A percentile compares a stretch with the other conserved stretches of the same genome.
These are phyloP conservation scores for Myrica gale DNA, from an alignment of 306 rosid species.

Conservation along the genomic window DNA sequence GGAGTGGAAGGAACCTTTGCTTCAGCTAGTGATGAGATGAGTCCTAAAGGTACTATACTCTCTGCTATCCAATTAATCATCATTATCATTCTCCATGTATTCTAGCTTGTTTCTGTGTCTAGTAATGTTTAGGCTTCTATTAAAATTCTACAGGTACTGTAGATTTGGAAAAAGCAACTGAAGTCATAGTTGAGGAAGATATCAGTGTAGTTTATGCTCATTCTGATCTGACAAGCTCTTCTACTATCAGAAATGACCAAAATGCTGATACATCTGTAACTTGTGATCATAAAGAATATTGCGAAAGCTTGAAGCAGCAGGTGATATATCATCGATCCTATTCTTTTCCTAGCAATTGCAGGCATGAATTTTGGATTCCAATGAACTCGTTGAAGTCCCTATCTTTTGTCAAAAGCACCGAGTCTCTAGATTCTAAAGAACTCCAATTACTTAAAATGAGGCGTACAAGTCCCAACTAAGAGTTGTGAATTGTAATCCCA, in stretches of 20 bases:
- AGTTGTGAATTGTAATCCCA: background rate
- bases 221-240: conserved; percentile 37
- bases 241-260: conserved; percentile 35
- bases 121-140: conserved; percentile 22
- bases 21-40: conserved; percentile 41
- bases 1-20: conserved; percentile 34
- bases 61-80: conserved; percentile 20
- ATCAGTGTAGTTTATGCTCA: conserved; percentile 40
- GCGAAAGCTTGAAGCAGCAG: conserved; percentile 51
- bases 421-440: background rate
- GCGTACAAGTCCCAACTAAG: background rate
- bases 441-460: background rate
- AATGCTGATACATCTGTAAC: conserved; percentile 36
- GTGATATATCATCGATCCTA: conserved; percentile 39
- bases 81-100: conserved; percentile 3
- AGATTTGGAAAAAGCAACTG: conserved; percentile 31
- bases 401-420: background rate
- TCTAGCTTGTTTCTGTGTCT: conserved; percentile 10
- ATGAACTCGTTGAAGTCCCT: background rate
- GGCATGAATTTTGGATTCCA: background rate
- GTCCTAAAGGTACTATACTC: conserved; percentile 56
- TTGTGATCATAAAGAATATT: conserved; percentile 34
- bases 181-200: conserved; percentile 31
- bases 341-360: background rate
- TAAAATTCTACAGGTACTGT: conserved; percentile 48